Evolutionary conservation across 192 early-diverging fungal genomes (phyloP), one percentile per base, ranked within the genome.

Genomic region (Linderina pennispora): DNA sequence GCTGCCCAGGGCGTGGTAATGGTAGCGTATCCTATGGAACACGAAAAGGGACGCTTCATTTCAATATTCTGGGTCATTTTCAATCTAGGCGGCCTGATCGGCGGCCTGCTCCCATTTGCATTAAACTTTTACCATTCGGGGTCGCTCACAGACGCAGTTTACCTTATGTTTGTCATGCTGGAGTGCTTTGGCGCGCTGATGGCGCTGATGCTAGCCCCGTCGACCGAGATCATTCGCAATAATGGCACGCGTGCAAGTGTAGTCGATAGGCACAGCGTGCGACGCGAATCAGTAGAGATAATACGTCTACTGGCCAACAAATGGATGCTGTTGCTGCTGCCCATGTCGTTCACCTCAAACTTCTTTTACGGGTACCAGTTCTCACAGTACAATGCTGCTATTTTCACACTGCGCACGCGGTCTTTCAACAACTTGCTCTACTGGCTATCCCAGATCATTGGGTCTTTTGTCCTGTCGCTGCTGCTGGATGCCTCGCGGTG

Each of bases 11-110:
- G 87, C 23, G 80, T 81, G 47, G 80, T 92, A 40, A 86, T 88
- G 81, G 77, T 89, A 42, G 82, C 88, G 22, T 90, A 92, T 58
- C 88, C 90, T 9, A 58, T 57, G 14, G 90, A 90, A 53, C 41
- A 68, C 8, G 74, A 86, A 48, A 90, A 90, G 76, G 88, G 88
- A 32, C 83, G 78, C 46, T 87, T 69, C 57, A 87, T 92, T 32
- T 77, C 78, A 34, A 79, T 84, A 36, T 92, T 92, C 73, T 90
- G 87, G 87, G 77, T 81, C 41, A 79, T 89, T 17, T 92, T 89
- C 74, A 73, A 73, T 26, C 56, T 80, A 45, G 90, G 90, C 45
- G 88, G 80, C 19, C 73, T 85, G 31, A 37, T 92, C 24, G 90
- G 90, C 71, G 79, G 79, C 43, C 62, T 81, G 11, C 73, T 92